phyloP scores from a whole-genome alignment of 2,329 filamentous ascomycete species.

The Pseudogymnoascus sp. region DNA sequence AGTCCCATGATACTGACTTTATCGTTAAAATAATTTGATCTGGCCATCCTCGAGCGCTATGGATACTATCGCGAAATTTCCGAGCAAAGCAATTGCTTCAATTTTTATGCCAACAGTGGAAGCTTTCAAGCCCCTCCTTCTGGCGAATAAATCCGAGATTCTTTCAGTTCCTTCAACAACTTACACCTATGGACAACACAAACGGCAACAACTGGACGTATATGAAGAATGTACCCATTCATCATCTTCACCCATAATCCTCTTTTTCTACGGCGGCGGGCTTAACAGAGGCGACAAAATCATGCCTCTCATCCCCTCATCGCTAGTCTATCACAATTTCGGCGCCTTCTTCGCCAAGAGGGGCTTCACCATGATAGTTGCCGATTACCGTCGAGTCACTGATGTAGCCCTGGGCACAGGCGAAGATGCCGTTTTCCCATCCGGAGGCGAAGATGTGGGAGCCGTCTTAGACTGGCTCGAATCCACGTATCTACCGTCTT shows the following conservation, averaged over 20 bases:
- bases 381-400: constrained; percentile 27
- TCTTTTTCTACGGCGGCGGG: constrained; percentile 28
- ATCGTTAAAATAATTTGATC: not conserved
- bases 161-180: constrained; percentile 19
- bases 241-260: constrained; percentile 21
- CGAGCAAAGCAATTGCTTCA: constrained; percentile 13
- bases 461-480: constrained; percentile 21
- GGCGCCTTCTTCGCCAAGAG: constrained; percentile 25
- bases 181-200: constrained; percentile 23
- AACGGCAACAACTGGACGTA: constrained; percentile 26
- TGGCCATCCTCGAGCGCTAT: not conserved
- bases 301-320: constrained; percentile 14
- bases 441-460: constrained; percentile 26
- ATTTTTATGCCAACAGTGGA: constrained; percentile 22
- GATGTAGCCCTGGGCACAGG: constrained; percentile 14
- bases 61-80: not conserved
- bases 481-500: not conserved
- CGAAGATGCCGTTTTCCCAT: constrained; percentile 21
- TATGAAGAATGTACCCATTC: constrained; percentile 16
- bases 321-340: constrained; percentile 26
- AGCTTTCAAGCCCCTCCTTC: constrained; percentile 22
- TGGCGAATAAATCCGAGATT: constrained; percentile 21
- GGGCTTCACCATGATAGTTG: constrained; percentile 23
- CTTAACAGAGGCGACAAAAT: constrained; percentile 24
- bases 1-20: not conserved